Conservation (phyloP, 768 basidiomycete species). For the Tylopilus vinaceipallidus region DNA sequence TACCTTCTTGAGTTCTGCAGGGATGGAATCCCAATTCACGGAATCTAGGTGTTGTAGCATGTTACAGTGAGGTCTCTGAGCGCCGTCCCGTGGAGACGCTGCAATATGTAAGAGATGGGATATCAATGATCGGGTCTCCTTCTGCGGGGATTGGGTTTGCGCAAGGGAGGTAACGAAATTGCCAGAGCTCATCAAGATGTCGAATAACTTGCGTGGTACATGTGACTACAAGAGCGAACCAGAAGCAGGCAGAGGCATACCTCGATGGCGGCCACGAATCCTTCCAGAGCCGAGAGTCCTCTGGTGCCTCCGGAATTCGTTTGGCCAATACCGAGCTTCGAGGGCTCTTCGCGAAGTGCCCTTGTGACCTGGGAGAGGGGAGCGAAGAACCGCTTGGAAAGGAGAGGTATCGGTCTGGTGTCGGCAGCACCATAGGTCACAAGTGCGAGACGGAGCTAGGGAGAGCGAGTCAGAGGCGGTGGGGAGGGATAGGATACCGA, state of each 20-base stretch:
- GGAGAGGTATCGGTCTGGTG: conserved; percentile 50
- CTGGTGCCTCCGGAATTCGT: conserved; percentile 45
- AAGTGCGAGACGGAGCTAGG: conserved; percentile 47
- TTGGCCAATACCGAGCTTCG: conserved; percentile 55
- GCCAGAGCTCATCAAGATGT: conserved; percentile 29
- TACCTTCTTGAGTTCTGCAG: conserved; percentile 62
- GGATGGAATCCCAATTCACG: conserved; percentile 59
- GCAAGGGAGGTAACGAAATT: conserved; percentile 12
- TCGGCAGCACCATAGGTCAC: conserved; percentile 65
- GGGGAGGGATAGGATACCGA: conserved; percentile 1
- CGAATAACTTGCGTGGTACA: conserved; percentile 41
- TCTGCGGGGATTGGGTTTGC: conserved; percentile 24
- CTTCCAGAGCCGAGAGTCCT: conserved; percentile 72
- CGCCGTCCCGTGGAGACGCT: conserved; percentile 51
- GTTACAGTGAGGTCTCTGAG: conserved; percentile 58
- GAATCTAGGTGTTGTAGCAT: conserved; percentile 43
- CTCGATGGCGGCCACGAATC: conserved; percentile 67
- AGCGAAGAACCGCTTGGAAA: conserved; percentile 57
- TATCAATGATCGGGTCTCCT: conserved; percentile 28
- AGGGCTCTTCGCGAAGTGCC: conserved; percentile 46
- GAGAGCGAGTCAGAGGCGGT: not conserved
- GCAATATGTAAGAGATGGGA: conserved; percentile 63
- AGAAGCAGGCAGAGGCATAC: conserved; percentile 36
- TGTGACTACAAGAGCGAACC: not conserved
- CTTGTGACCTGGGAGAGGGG: conserved; percentile 39